Evolutionary conservation across 148 eudicot species (phyloP).

Genomic region (Persicaria maculosa): DNA sequence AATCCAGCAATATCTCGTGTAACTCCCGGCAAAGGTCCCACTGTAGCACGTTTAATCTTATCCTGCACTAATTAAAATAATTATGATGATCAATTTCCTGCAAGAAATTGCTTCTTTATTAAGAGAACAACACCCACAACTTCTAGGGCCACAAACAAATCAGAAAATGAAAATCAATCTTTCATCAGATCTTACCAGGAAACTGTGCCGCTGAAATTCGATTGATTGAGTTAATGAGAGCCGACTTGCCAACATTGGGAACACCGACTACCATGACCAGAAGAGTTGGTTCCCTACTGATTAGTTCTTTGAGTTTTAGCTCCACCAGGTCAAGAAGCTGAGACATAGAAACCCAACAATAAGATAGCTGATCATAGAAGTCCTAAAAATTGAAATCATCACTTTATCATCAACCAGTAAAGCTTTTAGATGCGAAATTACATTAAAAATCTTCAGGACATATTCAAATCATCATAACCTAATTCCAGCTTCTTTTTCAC

Average conservation of each 20-base stretch:
- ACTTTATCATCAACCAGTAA: neutral
- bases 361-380: neutral
- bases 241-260: conserved; percentile 97
- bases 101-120: conserved; percentile 20
- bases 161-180: neutral
- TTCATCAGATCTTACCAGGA: conserved; percentile 50
- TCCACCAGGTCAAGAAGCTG: conserved; percentile 88
- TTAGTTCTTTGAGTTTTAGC: conserved; percentile 79
- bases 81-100: neutral
- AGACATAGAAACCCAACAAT: conserved; percentile 8
- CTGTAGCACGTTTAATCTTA: conserved; percentile 75
- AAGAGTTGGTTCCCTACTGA: conserved; percentile 80
- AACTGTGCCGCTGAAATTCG: conserved; percentile 71
- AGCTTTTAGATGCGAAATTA: neutral
- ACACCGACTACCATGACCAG: conserved; percentile 97
- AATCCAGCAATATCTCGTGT: conserved; percentile 99
- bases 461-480: neutral
- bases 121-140: neutral
- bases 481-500: neutral
- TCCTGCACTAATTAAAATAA: conserved; percentile 51
- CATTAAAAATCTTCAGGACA: neutral
- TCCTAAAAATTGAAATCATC: neutral
- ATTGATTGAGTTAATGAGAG: conserved; percentile 81
- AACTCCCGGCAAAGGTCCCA: conserved; percentile 99
- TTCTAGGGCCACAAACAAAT: neutral